phyloP scores from a whole-genome alignment of 768 basidiomycete genomes.

The Leccinellum albellum region DNA sequence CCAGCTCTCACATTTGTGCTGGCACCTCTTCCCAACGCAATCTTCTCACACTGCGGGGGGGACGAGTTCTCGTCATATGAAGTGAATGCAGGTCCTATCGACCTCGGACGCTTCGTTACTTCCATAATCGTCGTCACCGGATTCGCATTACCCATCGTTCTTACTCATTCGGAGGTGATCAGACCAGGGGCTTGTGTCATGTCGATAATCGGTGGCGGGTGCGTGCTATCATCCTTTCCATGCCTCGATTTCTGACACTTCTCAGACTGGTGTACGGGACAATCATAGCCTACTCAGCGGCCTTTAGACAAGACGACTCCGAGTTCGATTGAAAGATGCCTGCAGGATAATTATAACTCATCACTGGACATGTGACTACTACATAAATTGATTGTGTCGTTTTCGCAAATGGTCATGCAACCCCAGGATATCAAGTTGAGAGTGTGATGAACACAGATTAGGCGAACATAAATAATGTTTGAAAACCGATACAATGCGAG shows the following conservation, averaged over 20 bases:
- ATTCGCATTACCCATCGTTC: constrained; percentile 86
- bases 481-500: not conserved
- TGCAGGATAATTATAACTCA: not conserved
- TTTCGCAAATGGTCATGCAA: constrained; percentile 2
- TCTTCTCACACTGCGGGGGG: constrained; percentile 88
- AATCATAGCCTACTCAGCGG: constrained; percentile 82
- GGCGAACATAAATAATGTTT: not conserved
- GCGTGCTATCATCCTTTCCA: constrained; percentile 12
- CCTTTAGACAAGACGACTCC: constrained; percentile 77
- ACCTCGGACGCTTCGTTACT: constrained; percentile 94
- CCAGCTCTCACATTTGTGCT: constrained; percentile 91
- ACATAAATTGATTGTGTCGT: constrained; percentile 7
- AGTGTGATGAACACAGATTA: not conserved
- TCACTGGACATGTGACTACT: constrained; percentile 15
- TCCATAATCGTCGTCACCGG: constrained; percentile 88
- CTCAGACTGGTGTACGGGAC: constrained; percentile 82
- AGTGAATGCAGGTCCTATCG: constrained; percentile 65
- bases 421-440: not conserved
- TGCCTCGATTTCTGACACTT: not conserved
- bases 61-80: constrained; percentile 86
- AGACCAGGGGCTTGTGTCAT: constrained; percentile 80
- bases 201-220: constrained; percentile 94
- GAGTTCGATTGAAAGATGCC: constrained; percentile 57
- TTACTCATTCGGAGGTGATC: constrained; percentile 90
- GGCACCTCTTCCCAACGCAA: constrained; percentile 91